phyloP scores from a whole-genome alignment of 352 stramenopile species.

The Phytophthora agathidicida region DNA sequence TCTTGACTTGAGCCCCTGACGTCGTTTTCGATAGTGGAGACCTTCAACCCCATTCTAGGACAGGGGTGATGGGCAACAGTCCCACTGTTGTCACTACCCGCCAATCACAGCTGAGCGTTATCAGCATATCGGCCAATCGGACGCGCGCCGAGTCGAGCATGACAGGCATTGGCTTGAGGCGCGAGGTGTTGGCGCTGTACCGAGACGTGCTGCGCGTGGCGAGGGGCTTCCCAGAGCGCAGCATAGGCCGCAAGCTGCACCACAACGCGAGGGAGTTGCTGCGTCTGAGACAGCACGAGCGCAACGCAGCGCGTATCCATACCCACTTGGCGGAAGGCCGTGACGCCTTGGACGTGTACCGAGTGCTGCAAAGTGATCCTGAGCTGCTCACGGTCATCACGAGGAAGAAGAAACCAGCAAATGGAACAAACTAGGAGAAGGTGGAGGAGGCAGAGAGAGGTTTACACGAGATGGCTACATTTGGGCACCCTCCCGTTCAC shows the following conservation, averaged over 20 bases:
- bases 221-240: slow-evolving; percentile 59
- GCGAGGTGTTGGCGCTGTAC: slow-evolving; percentile 69
- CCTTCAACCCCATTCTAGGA: not conserved
- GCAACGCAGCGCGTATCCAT: slow-evolving; percentile 41
- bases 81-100: slow-evolving; percentile 16
- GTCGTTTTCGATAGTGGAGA: slow-evolving; percentile 24
- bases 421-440: too few relatives aligned
- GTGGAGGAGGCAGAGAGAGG: too few relatives aligned
- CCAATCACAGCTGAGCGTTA: slow-evolving; percentile 2
- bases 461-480: not conserved
- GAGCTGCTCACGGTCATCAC: slow-evolving; percentile 61
- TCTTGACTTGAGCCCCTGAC: slow-evolving; percentile 21
- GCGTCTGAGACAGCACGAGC: slow-evolving; percentile 59
- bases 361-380: slow-evolving; percentile 49
- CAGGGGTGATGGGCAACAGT: slow-evolving; percentile 1
- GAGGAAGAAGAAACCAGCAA: slow-evolving; percentile 46
- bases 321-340: slow-evolving; percentile 56
- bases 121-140: slow-evolving; percentile 19
- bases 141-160: slow-evolving; percentile 6
- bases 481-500: too few relatives aligned
- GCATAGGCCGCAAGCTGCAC: slow-evolving; percentile 70
- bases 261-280: slow-evolving; percentile 82
- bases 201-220: slow-evolving; percentile 58
- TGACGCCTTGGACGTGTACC: slow-evolving; percentile 66
- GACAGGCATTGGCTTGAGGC: slow-evolving; percentile 36